Conservation (phyloP, 345 rosid genomes). For the Capsella bursapastoris region DNA sequence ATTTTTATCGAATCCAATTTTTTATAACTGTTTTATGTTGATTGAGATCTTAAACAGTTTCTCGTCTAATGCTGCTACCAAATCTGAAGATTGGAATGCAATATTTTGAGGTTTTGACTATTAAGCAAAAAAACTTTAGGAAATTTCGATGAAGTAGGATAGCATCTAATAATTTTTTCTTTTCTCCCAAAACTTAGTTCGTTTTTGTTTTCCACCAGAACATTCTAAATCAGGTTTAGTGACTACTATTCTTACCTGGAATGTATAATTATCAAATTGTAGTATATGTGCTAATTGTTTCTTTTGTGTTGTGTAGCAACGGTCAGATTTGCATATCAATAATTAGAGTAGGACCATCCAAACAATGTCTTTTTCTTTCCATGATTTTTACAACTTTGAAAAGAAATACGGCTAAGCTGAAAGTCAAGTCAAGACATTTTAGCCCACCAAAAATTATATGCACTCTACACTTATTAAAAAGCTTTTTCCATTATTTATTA, state of each 20-base stretch:
- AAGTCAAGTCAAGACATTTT: too few species aligned
- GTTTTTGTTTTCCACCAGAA: too few species aligned
- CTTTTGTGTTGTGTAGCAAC: neutral
- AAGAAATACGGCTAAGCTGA: too few species aligned
- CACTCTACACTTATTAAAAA: too few species aligned
- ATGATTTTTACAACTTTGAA: neutral
- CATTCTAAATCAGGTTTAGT: neutral
- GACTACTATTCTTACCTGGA: neutral
- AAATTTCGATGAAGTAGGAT: too few species aligned
- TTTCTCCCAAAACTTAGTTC: too few species aligned
- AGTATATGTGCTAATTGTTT: neutral
- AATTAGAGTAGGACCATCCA: constrained; percentile 27
- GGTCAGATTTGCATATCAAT: constrained; percentile 8
- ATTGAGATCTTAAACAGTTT: constrained; percentile 26
- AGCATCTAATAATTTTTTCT: too few species aligned
- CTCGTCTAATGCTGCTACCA: constrained; percentile 20
- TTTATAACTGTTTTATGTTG: neutral
- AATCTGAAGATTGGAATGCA: neutral
- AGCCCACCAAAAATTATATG: too few species aligned
- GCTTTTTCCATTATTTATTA: too few species aligned
- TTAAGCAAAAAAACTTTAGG: too few species aligned
- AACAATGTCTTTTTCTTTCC: neutral
- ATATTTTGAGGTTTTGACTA: too few species aligned
- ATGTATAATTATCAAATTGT: neutral
- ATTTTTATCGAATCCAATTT: neutral